Evolutionary conservation across 805 yeast genomes (phyloP).

Genomic region (Teunomyces funiuensis): DNA sequence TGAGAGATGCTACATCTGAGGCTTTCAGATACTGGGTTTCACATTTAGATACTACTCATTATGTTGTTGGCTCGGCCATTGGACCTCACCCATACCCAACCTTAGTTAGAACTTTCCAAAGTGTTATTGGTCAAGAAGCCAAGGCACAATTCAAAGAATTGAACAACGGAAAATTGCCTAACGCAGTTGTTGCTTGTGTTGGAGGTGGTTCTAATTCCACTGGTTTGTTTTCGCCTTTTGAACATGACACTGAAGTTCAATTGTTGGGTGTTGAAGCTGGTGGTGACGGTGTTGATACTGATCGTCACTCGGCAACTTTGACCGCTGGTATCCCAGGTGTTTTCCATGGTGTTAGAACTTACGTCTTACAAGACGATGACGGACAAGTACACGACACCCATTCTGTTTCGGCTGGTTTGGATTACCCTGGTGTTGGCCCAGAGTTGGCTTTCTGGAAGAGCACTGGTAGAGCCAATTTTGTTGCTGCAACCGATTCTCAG

Average conservation of each 20-base stretch:
- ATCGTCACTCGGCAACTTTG: conserved; percentile 90
- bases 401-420: conserved; percentile 97
- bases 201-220: conserved; percentile 99
- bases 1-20: conserved; percentile 97
- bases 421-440: conserved; percentile 99
- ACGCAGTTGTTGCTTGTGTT: conserved; percentile 96
- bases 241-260: conserved; percentile 72
- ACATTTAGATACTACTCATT: conserved; percentile 80
- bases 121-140: conserved; percentile 93
- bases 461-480: conserved; percentile 85
- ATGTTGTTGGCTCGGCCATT: conserved; percentile 96
- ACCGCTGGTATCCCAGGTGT: conserved; percentile 97
- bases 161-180: conserved; percentile 83
- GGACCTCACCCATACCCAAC: conserved; percentile 99
- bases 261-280: conserved; percentile 97
- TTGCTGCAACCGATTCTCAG: conserved; percentile 94
- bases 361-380: conserved; percentile 83
- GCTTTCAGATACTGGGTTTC: conserved; percentile 97
- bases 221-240: conserved; percentile 95
- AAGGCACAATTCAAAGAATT: conserved; percentile 82
- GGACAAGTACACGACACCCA: conserved; percentile 98
- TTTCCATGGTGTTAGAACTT: conserved; percentile 96
- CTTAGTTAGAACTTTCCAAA: conserved; percentile 95
- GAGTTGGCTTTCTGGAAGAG: conserved; percentile 95
- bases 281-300: conserved; percentile 92